Evolutionary conservation across 23 red algal genomes (phyloP).

Genomic region (Pyropia haitanensis): DNA sequence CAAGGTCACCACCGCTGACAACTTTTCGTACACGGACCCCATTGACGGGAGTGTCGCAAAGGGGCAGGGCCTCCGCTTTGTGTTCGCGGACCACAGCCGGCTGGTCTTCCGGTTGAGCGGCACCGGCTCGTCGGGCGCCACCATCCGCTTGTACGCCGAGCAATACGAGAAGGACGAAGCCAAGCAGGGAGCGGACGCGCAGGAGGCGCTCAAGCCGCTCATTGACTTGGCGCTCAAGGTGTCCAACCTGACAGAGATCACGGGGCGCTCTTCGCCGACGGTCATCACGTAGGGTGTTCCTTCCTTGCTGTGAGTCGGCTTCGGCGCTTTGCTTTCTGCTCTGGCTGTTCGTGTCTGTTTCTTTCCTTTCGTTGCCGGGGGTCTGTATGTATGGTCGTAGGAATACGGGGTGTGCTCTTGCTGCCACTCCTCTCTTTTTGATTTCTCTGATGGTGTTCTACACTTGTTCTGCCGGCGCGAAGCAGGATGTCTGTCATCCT

Average conservation of each 20-base stretch:
- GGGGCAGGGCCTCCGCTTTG: constrained; percentile 56
- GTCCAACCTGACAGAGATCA: constrained; percentile 43
- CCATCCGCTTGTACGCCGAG: constrained; percentile 89
- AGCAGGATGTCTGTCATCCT: no score
- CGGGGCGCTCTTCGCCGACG: constrained; percentile 36
- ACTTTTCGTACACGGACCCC: constrained; percentile 85
- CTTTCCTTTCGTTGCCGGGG: no score
- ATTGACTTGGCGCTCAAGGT: constrained; percentile 37
- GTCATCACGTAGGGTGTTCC: constrained; percentile 33
- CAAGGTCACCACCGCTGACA: constrained; percentile 10
- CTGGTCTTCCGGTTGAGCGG: constrained; percentile 80
- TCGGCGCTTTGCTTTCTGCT: no score
- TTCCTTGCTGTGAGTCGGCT: no score
- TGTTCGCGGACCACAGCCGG: constrained; percentile 30
- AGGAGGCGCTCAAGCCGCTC: constrained; percentile 31
- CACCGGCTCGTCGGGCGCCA: constrained; percentile 78
- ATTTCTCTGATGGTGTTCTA: no score
- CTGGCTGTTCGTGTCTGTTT: no score
- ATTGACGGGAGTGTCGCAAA: constrained; percentile 54
- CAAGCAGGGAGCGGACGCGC: constrained; percentile 13
- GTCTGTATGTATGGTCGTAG: no score
- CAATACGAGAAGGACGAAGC: constrained; percentile 39
- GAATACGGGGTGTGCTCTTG: no score
- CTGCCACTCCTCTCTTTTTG: no score
- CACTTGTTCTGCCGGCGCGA: no score